Percentiles rank a stretch among this genome's conserved stretches.
These are phyloP conservation scores for Daedalea quercina DNA, from an alignment of 768 basidiomycete genomes.

Conservation along the genomic window DNA sequence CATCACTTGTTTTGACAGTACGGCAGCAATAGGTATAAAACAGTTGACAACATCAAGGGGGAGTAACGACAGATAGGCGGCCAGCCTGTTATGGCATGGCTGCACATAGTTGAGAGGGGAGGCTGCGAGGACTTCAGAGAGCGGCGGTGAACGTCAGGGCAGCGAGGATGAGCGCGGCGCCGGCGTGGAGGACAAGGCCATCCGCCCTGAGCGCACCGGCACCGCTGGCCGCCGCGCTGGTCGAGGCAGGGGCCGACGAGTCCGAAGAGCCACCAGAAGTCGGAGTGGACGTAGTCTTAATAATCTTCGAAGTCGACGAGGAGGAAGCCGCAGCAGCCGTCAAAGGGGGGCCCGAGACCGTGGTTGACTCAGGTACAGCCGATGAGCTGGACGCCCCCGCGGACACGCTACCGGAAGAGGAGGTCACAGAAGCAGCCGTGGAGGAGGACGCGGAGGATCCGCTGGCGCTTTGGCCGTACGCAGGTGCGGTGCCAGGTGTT, in stretches of 20 bases:
- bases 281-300: neutral
- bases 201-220: slow-evolving; percentile 9
- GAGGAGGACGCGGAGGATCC: slow-evolving; percentile 2
- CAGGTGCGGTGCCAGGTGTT: slow-evolving; percentile 24
- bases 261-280: neutral
- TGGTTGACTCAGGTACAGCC: neutral
- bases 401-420: neutral
- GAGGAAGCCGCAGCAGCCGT: neutral
- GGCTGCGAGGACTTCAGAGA: slow-evolving; percentile 7
- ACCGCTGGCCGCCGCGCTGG: slow-evolving; percentile 8
- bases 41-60: neutral
- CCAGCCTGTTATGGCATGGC: neutral
- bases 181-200: slow-evolving; percentile 13
- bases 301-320: neutral
- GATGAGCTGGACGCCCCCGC: neutral
- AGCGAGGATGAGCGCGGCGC: slow-evolving; percentile 14
- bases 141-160: slow-evolving; percentile 18
- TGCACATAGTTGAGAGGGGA: neutral
- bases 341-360: neutral
- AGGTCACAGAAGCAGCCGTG: slow-evolving; percentile 1
- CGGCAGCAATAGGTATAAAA: neutral
- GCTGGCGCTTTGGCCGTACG: slow-evolving; percentile 6
- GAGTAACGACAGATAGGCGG: neutral
- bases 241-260: neutral
- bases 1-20: neutral